phyloP scores from a whole-genome alignment of 1,139 yeast genomes.

The Tardiomyces blankii region DNA sequence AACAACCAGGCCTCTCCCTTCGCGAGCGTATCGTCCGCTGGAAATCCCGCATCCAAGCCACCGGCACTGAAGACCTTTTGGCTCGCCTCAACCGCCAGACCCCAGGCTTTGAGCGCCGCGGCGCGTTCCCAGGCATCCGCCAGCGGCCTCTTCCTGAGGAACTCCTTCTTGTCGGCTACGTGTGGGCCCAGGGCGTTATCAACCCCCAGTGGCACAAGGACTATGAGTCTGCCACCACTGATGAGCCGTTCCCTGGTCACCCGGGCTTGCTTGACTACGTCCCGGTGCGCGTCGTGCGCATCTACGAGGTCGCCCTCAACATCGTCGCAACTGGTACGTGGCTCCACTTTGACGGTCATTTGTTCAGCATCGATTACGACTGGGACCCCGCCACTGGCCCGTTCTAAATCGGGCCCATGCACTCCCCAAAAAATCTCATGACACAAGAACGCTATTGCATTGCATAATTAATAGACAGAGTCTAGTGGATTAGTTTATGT shows the following conservation, averaged over 20 bases:
- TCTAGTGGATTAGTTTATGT: too few relatives aligned
- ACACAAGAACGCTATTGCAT: too few relatives aligned
- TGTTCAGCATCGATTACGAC: not conserved
- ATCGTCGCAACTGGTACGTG: conserved; percentile 4
- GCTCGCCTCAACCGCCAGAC: conserved; percentile 11
- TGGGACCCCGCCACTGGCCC: not conserved
- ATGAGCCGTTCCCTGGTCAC: conserved; percentile 13
- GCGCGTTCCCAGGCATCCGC: conserved; percentile 9
- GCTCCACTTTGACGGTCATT: conserved; percentile 3
- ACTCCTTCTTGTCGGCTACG: conserved; percentile 9
- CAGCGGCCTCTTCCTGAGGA: conserved; percentile 15
- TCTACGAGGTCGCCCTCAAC: conserved; percentile 9
- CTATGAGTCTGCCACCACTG: conserved; percentile 10
- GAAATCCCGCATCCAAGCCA: conserved; percentile 1
- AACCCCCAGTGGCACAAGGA: conserved; percentile 7
- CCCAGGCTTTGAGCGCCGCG: conserved; percentile 10
- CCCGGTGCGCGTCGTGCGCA: conserved; percentile 10
- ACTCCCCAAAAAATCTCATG: too few relatives aligned
- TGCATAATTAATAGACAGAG: too few relatives aligned
- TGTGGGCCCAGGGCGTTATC: conserved; percentile 9
- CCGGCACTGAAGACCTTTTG: conserved; percentile 7
- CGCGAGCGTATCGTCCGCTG: conserved; percentile 2
- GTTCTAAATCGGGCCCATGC: too few relatives aligned
- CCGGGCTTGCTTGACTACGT: conserved; percentile 8
- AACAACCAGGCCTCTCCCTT: not conserved